A percentile compares a stretch with the other conserved stretches of the same genome.
Conservation (phyloP, 495 filamentous ascomycete genomes). For the Acidomyces sp. region DNA sequence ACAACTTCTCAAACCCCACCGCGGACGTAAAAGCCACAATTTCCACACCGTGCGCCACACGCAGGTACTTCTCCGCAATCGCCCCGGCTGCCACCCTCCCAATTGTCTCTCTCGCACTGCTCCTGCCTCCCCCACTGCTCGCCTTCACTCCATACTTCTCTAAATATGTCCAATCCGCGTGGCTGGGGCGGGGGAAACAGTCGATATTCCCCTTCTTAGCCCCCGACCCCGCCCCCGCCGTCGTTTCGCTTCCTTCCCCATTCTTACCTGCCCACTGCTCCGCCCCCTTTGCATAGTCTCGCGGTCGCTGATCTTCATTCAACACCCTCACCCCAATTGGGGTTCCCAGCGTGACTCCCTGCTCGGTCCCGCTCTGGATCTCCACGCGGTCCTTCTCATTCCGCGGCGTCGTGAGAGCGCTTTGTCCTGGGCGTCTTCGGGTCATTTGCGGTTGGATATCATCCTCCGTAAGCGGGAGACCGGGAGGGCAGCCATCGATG, state of each 20-base stretch:
- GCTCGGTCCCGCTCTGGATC: slow-evolving; percentile 91
- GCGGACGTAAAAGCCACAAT: slow-evolving; percentile 85
- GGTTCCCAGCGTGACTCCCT: slow-evolving; percentile 81
- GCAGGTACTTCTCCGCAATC: slow-evolving; percentile 87
- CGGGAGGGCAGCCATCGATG: slow-evolving; percentile 60
- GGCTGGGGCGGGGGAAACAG: slow-evolving; percentile 75
- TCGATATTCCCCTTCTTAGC: too few relatives aligned
- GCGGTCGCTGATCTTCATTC: slow-evolving; percentile 87
- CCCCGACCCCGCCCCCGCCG: too few relatives aligned
- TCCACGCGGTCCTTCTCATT: slow-evolving; percentile 84
- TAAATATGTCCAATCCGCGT: slow-evolving; percentile 94
- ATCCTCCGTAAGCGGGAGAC: slow-evolving; percentile 72
- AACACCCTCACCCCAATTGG: slow-evolving; percentile 78
- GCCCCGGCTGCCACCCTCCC: slow-evolving; percentile 88
- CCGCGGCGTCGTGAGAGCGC: slow-evolving; percentile 76
- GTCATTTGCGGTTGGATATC: slow-evolving; percentile 96
- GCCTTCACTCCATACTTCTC: slow-evolving; percentile 97
- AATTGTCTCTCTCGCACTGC: slow-evolving; percentile 89
- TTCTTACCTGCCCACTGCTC: too few relatives aligned
- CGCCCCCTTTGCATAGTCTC: slow-evolving; percentile 66
- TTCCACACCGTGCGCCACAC: slow-evolving; percentile 66
- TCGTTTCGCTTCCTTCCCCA: too few relatives aligned
- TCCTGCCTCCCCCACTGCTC: slow-evolving; percentile 80
- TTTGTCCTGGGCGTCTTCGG: slow-evolving; percentile 80
- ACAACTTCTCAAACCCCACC: slow-evolving; percentile 71